Evolutionary conservation across 2,329 filamentous ascomycete species (phyloP).

Genomic region (Fusarium foetens): DNA sequence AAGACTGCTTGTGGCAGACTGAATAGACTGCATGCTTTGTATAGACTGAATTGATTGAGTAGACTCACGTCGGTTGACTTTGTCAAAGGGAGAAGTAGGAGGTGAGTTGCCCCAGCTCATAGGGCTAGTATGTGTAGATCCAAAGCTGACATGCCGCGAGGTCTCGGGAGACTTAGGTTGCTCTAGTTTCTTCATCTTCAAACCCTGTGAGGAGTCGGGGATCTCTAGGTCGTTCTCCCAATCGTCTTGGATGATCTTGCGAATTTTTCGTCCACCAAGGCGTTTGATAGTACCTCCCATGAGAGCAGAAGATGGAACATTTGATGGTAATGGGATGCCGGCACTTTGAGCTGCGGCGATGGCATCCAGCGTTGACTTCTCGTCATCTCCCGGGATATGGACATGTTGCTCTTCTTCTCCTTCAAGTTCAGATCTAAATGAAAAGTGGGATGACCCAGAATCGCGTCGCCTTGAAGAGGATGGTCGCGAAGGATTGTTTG

Average conservation of each 20-base stretch:
- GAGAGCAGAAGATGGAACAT: conserved; percentile 87
- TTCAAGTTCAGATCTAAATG: conserved; percentile 84
- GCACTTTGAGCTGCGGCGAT: conserved; percentile 88
- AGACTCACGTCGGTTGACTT: conserved; percentile 47
- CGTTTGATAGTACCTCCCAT: conserved; percentile 94
- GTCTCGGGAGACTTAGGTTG: conserved; percentile 72
- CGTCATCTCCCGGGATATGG: conserved; percentile 84
- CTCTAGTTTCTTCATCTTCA: conserved; percentile 74
- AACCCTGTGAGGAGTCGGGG: conserved; percentile 65
- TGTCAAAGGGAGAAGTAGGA: conserved; percentile 27
- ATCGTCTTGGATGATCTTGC: conserved; percentile 79
- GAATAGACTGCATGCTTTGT: conserved; percentile 31
- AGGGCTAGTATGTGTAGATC: conserved; percentile 61
- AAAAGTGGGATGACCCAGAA: conserved; percentile 83
- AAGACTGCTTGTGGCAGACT: conserved; percentile 50
- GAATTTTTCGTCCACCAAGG: conserved; percentile 78
- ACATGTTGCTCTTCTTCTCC: conserved; percentile 92
- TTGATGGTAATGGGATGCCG: conserved; percentile 89
- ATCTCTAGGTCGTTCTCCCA: conserved; percentile 84
- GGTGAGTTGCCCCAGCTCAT: conserved; percentile 52
- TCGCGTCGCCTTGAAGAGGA: conserved; percentile 68
- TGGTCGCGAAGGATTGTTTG: conserved; percentile 52
- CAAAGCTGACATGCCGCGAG: conserved; percentile 72
- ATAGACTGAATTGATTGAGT: conserved; percentile 25
- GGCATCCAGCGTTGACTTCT: conserved; percentile 83